Evolutionary conservation across 345 rosid genomes (phyloP).

Genomic region (Gossypium bickii): DNA sequence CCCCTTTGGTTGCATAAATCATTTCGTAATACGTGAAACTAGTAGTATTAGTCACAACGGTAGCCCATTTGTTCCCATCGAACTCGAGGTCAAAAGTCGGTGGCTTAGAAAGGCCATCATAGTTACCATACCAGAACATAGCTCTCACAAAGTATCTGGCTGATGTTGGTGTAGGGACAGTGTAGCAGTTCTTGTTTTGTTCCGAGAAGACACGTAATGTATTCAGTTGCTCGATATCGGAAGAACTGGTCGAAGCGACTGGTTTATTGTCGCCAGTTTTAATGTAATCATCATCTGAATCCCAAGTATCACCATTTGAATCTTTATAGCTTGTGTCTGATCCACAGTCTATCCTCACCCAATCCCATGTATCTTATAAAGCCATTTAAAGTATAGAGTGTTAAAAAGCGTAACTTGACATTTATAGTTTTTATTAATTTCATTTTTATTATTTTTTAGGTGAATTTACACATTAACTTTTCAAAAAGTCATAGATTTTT

Average conservation of each 20-base stretch:
- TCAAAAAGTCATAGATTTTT: no score
- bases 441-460: no score
- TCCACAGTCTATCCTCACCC: conserved; percentile 10
- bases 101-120: conserved; percentile 24
- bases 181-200: neutral
- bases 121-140: conserved; percentile 22
- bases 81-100: conserved; percentile 19
- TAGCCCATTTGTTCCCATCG: conserved; percentile 26
- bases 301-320: neutral
- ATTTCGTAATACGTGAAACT: conserved; percentile 18
- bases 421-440: no score
- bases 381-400: neutral
- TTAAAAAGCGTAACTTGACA: no score
- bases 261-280: neutral
- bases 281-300: neutral
- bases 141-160: conserved; percentile 6
- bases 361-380: neutral
- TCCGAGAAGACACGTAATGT: neutral
- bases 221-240: neutral
- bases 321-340: neutral
- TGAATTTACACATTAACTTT: no score
- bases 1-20: conserved; percentile 7
- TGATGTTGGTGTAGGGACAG: neutral
- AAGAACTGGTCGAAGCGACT: neutral
- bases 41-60: conserved; percentile 11